Base-by-base conservation (phyloP, 2,329 filamentous ascomycete genomes). In the Penicillium concentricum region DNA sequence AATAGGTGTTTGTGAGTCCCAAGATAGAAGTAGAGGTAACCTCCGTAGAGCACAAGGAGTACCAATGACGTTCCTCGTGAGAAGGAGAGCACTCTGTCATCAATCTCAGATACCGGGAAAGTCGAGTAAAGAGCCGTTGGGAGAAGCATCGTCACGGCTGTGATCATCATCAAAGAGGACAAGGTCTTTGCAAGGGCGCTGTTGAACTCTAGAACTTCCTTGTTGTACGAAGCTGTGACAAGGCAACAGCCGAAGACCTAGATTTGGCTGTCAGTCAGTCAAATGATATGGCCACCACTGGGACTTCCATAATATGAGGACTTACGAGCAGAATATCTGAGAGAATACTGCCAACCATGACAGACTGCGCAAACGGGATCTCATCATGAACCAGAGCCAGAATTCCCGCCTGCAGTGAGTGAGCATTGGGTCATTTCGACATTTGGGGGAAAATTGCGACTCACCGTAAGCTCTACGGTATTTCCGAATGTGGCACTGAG, bases 301-400 rank as follows among this genome's bases (percentile, higher is more conserved):
- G 16, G 2, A 15, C 3, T 9, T 28, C 12, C 3, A 9, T 12
- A 5, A 20, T 8, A 6, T 15, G 8, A 7, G 20, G 2, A 20
- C 56, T 41, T 24, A 62, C 91, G 38, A 96, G 84, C 7, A 96
- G 82, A 61, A 95, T 85, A 76, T 96, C 96, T 61, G 91, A 95
- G 34, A 96, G 81, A 65, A 96, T 93, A 66, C 88, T 92, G 42
- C 92, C 91, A 34, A 96, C 84, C 90, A 96, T 95, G 57, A 90
- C 92, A 22, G 91, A 87, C 76, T 96, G 92, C 22, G 96, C 91
- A 64, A 96, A 91, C 69, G 91, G 84, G 70, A 94, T 93, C 75
- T 96, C 88, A 60, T 85, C 86, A 67, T 92, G 84, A 59, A 79
- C 82, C 45, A 96, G 82, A 32, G 92, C 92, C 59, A 96, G 87